Base-by-base conservation (phyloP, 768 basidiomycete genomes). In the Russula foetens region DNA sequence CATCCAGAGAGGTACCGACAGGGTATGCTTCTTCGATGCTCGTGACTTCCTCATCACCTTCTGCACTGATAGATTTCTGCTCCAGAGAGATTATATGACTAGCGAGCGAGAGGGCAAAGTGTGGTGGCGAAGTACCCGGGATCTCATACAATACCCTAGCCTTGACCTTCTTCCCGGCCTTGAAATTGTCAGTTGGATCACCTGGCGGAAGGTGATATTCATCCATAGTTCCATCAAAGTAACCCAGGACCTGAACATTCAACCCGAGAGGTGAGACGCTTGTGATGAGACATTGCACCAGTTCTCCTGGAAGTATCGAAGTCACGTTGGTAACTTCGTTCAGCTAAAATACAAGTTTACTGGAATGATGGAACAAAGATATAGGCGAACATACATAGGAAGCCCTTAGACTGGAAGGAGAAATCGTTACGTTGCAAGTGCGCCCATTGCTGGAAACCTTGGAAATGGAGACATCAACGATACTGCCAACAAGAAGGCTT, bases 211-310 rank as follows among this genome's bases (percentile, higher is more conserved):
- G 74, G 73, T 98, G 96, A 59, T 87, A 81, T 38, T 83, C 77
- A 68, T 97, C 94, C 26, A 90, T 78, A 0, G 92, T 96, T 33
- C 93, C 96, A 39, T 91, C 87, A 72, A 93, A 98, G 71, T 88
- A 95, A 0, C 92, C 94, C 26, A 95, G 79, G 19, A 98, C 77
- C 73, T 96, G 95, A 31, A 98, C 75, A 70, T 90, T 90, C 35
- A 98, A 74, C 19, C 97, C 97, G 26, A 74, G 78, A 17, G 85
- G 76, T 44, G 84, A 77, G 23, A 88, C 79, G 21, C 84, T 83
- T 2, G 93, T 97, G 58, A 99, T 80, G 41, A 96, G 76, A 11
- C 81, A 84, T 70, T 89, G 85, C 23, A 95, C 92, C 19, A 95
- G 79, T 26, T 82, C 77, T 17, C 94, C 93, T 9, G 97, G 96